Base-by-base conservation (phyloP, 345 rosid species). In the Pelargonium nanum region DNA sequence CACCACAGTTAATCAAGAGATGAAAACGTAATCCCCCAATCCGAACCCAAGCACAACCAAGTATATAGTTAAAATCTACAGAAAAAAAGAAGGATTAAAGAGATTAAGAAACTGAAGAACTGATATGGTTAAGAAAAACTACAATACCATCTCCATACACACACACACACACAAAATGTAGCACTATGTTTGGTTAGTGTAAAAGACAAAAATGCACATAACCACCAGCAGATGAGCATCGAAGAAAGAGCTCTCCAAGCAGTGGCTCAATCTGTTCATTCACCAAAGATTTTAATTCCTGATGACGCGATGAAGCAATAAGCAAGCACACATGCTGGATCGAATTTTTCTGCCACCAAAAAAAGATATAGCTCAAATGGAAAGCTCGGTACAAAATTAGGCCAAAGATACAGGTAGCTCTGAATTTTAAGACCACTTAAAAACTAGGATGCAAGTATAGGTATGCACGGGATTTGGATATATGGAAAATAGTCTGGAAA, bases 21-120 rank as follows among this genome's bases (percentile, higher is more conserved):
- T 65, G 71, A 70, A 81, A 85, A 54, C 94, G 93, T 63, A 92
- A 68, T 22, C 72, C 85, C 34, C 97, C 98, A 60, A 92, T 84
- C 53, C 70, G 69, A 53, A 89, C 56, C 97, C 97, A 92, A 20
- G 81, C 86, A 67, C 67, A 66, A 56, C 95, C 96, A 69, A 82
- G 80, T 59, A 67, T 80, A 69, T 65, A 68, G 70, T 74, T 61
- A 48, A 68, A 72, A 50, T 76, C 88, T 87, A 70, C 68, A 65
- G 61, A 63, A 62, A 23, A n/a, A 16, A 32, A 24, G 24, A 23
- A 23, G 10, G 51, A 58, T n/a, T n/a, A n/a, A n/a, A n/a, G n/a
- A n/a, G n/a, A n/a, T n/a, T n/a, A n/a, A n/a, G n/a, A n/a, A n/a
- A n/a, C n/a, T n/a, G n/a, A n/a, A n/a, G n/a, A n/a, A n/a, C n/a